Percentiles rank a stretch among this genome's conserved stretches.
Conservation (phyloP, 352 stramenopile genomes). For the Phytophthora quininea region DNA sequence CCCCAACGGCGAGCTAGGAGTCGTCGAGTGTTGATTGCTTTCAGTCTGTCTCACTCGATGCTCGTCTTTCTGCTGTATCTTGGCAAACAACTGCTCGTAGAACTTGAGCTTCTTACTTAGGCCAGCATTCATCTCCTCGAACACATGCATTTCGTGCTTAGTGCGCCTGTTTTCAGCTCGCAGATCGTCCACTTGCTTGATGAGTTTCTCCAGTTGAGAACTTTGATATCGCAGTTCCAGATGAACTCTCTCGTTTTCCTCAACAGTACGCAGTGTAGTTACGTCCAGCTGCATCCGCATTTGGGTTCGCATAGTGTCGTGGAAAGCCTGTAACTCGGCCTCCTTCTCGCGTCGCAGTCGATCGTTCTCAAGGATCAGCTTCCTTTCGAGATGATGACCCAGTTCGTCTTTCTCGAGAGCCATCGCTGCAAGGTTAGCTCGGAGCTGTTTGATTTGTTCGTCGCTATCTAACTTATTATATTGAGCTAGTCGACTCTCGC, state of each 20-base stretch:
- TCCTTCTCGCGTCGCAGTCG: constrained; percentile 59
- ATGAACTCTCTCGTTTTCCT: constrained; percentile 69
- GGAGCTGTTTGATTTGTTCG: constrained; percentile 35
- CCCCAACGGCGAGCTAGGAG: constrained; percentile 12
- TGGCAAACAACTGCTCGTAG: constrained; percentile 69
- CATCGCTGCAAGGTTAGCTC: constrained; percentile 28
- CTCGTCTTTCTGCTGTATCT: constrained; percentile 62
- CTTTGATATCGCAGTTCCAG: constrained; percentile 70
- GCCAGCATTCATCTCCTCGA: constrained; percentile 65
- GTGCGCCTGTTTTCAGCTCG: constrained; percentile 39
- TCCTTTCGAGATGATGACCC: constrained; percentile 54
- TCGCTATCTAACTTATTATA: constrained; percentile 44
- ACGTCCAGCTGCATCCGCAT: constrained; percentile 63
- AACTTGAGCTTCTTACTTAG: constrained; percentile 72
- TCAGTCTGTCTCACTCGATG: constrained; percentile 22
- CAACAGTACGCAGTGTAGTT: constrained; percentile 66
- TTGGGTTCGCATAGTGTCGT: constrained; percentile 54
- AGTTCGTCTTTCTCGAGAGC: constrained; percentile 51
- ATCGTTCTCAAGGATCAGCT: constrained; percentile 68
- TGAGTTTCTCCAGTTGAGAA: constrained; percentile 55
- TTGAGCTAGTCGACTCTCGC: constrained; percentile 43
- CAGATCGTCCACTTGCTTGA: constrained; percentile 56
- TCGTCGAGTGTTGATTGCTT: constrained; percentile 20
- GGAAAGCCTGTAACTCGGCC: constrained; percentile 41
- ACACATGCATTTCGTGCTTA: constrained; percentile 57